Percentiles rank a stretch among this genome's conserved stretches.
Conservation (phyloP, 495 filamentous ascomycete genomes). For the Xanthoparmelia taractica region DNA sequence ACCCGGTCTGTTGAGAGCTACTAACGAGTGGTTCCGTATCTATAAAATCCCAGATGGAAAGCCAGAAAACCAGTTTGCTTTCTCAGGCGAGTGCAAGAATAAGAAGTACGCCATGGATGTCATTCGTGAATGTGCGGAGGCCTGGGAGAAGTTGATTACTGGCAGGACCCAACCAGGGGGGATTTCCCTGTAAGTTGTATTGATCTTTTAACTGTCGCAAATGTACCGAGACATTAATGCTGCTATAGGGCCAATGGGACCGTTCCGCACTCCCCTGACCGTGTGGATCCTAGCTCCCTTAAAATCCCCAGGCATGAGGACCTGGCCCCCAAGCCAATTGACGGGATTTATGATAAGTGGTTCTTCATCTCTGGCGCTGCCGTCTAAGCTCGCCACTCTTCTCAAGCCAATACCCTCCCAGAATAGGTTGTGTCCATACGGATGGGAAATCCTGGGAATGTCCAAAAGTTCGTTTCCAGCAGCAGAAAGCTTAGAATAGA, state of each 20-base stretch:
- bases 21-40: slow-evolving; percentile 99
- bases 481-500: slow-evolving; percentile 9
- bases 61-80: slow-evolving; percentile 99
- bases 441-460: too few relatives aligned
- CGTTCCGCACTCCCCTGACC: slow-evolving; percentile 59
- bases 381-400: slow-evolving; percentile 45
- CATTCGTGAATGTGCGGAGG: slow-evolving; percentile 89
- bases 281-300: slow-evolving; percentile 44
- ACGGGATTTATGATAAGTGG: slow-evolving; percentile 99
- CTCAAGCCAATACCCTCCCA: background rate
- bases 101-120: slow-evolving; percentile 90
- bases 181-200: slow-evolving; percentile 65
- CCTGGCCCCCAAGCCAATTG: slow-evolving; percentile 76
- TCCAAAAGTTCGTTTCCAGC: slow-evolving; percentile 1
- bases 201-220: background rate
- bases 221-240: slow-evolving; percentile 30
- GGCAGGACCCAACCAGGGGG: slow-evolving; percentile 72
- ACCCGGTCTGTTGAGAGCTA: slow-evolving; percentile 89
- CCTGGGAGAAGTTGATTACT: slow-evolving; percentile 91
- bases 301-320: slow-evolving; percentile 50
- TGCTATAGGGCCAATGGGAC: slow-evolving; percentile 64
- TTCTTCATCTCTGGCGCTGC: slow-evolving; percentile 99
- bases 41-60: slow-evolving; percentile 99
- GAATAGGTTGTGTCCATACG: background rate
- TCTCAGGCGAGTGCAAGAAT: slow-evolving; percentile 99